These are phyloP conservation scores for Aspergillus puulaauensis DNA, from an alignment of 2,329 filamentous ascomycete species.

Conservation along the genomic window DNA sequence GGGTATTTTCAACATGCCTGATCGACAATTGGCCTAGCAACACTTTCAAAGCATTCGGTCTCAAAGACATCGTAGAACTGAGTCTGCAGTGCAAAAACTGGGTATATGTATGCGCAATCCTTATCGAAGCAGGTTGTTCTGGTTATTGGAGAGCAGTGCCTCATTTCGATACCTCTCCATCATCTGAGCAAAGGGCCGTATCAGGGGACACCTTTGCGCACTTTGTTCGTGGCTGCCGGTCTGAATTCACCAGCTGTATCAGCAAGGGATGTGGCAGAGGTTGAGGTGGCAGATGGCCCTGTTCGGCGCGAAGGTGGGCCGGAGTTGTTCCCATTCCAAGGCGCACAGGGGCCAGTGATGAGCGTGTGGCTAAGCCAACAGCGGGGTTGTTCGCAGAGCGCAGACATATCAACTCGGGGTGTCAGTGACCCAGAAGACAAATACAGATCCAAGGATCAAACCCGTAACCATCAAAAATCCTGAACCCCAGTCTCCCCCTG, in stretches of 20 bases:
- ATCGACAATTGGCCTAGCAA: neutral
- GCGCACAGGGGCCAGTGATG: no score
- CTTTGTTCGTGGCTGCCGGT: no score
- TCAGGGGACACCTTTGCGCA: no score
- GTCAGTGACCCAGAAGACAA: neutral
- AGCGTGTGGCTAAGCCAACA: no score
- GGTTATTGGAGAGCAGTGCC: neutral
- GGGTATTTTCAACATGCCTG: neutral
- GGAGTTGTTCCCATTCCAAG: no score
- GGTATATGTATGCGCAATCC: neutral
- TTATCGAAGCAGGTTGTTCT: neutral
- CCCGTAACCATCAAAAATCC: conserved; percentile 56
- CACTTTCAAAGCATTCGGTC: neutral
- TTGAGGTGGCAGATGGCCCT: no score
- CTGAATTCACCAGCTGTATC: no score
- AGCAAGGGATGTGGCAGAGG: no score
- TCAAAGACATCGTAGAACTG: neutral
- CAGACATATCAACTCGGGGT: neutral
- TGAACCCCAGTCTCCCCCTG: conserved; percentile 69
- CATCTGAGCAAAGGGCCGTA: neutral
- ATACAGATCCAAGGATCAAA: neutral
- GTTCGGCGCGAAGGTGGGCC: no score
- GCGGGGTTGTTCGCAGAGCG: neutral
- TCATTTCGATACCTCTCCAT: neutral
- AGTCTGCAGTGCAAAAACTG: neutral